A percentile compares a stretch with the other conserved stretches of the same genome.
Conservation (phyloP, 2,329 filamentous ascomycete species). For the Fusarium heterosporum region DNA sequence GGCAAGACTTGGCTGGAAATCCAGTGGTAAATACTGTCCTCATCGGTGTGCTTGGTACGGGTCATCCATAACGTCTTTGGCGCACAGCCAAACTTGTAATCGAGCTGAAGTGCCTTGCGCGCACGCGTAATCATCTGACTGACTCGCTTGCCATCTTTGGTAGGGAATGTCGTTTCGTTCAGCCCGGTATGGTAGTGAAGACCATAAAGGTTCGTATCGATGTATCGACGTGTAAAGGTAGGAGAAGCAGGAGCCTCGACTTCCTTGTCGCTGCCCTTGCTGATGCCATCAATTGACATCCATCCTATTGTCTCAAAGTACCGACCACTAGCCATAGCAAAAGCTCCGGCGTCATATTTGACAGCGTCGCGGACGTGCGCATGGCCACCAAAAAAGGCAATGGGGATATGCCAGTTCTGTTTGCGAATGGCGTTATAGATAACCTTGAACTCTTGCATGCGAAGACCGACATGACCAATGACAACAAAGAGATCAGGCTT, state of each 20-base stretch:
- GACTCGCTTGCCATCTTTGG: constrained; percentile 77
- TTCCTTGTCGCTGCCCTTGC: constrained; percentile 44
- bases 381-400: constrained; percentile 93
- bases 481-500: constrained; percentile 90
- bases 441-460: constrained; percentile 80
- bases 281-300: constrained; percentile 81
- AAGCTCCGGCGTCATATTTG: constrained; percentile 80
- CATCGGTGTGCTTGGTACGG: constrained; percentile 77
- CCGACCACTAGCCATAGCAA: constrained; percentile 85
- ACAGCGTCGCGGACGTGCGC: constrained; percentile 88
- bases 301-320: constrained; percentile 98
- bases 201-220: constrained; percentile 92
- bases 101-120: constrained; percentile 76
- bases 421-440: constrained; percentile 84
- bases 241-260: constrained; percentile 54
- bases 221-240: constrained; percentile 82
- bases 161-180: constrained; percentile 79
- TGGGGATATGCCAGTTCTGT: constrained; percentile 82
- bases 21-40: constrained; percentile 84
- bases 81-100: constrained; percentile 83
- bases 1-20: constrained; percentile 82
- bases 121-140: constrained; percentile 76
- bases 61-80: constrained; percentile 85
- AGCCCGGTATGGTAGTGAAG: constrained; percentile 83
- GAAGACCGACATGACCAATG: constrained; percentile 84